Conservation (phyloP, 2,329 filamentous ascomycete species). For the Colletotrichum endophyticum region DNA sequence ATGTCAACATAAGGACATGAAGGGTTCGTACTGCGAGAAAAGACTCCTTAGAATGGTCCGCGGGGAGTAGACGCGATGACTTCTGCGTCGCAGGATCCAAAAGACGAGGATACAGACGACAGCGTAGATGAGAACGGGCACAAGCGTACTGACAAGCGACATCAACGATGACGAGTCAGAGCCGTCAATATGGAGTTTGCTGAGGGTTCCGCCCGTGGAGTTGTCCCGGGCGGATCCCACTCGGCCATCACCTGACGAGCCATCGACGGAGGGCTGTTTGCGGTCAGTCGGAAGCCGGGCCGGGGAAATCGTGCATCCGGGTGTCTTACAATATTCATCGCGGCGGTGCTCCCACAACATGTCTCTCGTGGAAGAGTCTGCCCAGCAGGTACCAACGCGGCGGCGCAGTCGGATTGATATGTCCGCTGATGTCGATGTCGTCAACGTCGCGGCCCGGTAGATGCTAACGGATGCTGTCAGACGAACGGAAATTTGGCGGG, state of each 20-base stretch:
- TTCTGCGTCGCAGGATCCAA: conserved; percentile 50
- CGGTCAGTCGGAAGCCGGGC: not conserved
- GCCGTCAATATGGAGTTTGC: conserved; percentile 32
- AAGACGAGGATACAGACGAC: conserved; percentile 57
- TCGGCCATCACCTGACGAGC: conserved; percentile 37
- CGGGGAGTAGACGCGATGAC: conserved; percentile 60
- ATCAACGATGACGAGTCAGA: conserved; percentile 45
- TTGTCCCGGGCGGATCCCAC: conserved; percentile 49
- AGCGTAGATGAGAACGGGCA: conserved; percentile 56
- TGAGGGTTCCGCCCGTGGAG: conserved; percentile 40
- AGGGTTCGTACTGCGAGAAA: conserved; percentile 48
- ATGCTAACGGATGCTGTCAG: not conserved
- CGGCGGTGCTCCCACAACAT: not conserved
- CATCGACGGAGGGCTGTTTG: not conserved
- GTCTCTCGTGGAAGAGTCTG: not conserved
- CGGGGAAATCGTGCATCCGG: not conserved
- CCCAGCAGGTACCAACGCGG: not conserved
- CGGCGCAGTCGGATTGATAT: not conserved
- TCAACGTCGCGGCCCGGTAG: not conserved
- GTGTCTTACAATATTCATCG: conserved; percentile 2
- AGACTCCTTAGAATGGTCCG: conserved; percentile 56
- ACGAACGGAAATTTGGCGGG: not conserved
- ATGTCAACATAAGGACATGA: too few relatives aligned
- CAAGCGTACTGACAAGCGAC: conserved; percentile 53
- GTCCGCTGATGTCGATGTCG: not conserved